Evolutionary conservation across 352 stramenopile species (phyloP).

Genomic region (Elongisporangium anandrum): DNA sequence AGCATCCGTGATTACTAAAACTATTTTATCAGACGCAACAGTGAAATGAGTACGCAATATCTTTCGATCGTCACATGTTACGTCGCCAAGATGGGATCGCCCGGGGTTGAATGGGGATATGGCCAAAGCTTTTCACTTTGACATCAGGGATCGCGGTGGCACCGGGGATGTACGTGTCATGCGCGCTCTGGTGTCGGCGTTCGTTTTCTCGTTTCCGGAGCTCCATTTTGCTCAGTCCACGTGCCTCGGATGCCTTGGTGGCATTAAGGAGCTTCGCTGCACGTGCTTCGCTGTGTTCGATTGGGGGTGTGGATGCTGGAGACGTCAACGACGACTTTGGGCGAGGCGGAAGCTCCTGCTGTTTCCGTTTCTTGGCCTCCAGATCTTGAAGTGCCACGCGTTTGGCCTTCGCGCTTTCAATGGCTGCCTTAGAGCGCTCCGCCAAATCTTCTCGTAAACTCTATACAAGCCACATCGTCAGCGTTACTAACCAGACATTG

Average conservation of each 20-base stretch:
- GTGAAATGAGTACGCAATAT: not conserved
- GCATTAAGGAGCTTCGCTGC: conserved; percentile 26
- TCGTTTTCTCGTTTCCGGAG: conserved; percentile 29
- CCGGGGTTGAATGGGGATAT: conserved; percentile 58
- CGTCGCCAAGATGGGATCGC: conserved; percentile 48
- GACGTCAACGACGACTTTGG: conserved; percentile 21
- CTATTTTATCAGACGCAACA: not conserved
- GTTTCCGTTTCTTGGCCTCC: conserved; percentile 28
- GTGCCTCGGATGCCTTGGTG: conserved; percentile 50
- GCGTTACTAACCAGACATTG: not conserved
- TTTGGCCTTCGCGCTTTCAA: conserved; percentile 54
- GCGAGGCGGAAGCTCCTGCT: conserved; percentile 33
- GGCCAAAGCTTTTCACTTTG: conserved; percentile 66
- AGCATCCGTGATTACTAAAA: not conserved
- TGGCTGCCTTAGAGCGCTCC: conserved; percentile 45
- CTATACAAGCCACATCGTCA: conserved; percentile 22
- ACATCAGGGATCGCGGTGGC: conserved; percentile 39
- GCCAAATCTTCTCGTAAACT: conserved; percentile 37
- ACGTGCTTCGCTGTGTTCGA: conserved; percentile 6
- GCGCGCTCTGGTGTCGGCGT: conserved; percentile 35
- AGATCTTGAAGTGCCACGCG: conserved; percentile 37
- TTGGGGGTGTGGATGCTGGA: not conserved
- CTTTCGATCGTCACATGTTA: not conserved
- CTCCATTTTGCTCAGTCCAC: conserved; percentile 39
- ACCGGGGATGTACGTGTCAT: conserved; percentile 53